Percentiles rank a stretch among this genome's conserved stretches.
Conservation (phyloP, 75 land plant species). For the Pinus tabuliformis region DNA sequence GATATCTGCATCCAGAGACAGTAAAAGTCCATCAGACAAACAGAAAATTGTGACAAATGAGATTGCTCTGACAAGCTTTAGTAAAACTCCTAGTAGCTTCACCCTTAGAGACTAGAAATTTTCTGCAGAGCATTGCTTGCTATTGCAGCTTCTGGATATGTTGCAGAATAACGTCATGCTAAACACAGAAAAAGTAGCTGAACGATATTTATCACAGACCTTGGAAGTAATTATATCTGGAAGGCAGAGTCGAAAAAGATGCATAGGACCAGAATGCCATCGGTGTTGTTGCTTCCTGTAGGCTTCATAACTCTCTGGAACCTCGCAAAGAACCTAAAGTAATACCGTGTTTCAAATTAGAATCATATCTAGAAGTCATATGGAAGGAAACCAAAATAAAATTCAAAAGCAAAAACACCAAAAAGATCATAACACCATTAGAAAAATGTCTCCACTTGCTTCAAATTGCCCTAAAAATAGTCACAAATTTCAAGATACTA, state of each 20-base stretch:
- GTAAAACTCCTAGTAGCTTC: constrained; percentile 1
- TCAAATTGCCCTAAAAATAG: neutral
- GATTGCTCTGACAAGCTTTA: neutral
- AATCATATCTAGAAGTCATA: neutral
- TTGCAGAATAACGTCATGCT: neutral
- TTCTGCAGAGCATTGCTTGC: neutral
- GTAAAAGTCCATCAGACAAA: neutral
- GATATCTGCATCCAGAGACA: constrained; percentile 45
- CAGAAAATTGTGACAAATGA: neutral
- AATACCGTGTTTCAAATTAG: constrained; percentile 4
- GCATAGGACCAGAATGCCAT: constrained; percentile 98
- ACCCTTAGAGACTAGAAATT: neutral
- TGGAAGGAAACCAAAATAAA: neutral
- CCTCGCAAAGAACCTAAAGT: constrained; percentile 66
- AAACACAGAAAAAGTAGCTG: neutral
- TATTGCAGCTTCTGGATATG: neutral
- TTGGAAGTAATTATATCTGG: constrained; percentile 65
- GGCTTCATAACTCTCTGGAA: constrained; percentile 85
- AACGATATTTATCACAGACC: constrained; percentile 30
- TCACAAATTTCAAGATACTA: neutral
- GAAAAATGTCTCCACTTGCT: neutral
- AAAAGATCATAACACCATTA: neutral
- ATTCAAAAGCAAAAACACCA: neutral
- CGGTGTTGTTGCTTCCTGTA: constrained; percentile 90
- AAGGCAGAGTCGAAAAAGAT: constrained; percentile 75